Evolutionary conservation across 163 green algal species (phyloP).

Genomic region (Picocystis sp.): DNA sequence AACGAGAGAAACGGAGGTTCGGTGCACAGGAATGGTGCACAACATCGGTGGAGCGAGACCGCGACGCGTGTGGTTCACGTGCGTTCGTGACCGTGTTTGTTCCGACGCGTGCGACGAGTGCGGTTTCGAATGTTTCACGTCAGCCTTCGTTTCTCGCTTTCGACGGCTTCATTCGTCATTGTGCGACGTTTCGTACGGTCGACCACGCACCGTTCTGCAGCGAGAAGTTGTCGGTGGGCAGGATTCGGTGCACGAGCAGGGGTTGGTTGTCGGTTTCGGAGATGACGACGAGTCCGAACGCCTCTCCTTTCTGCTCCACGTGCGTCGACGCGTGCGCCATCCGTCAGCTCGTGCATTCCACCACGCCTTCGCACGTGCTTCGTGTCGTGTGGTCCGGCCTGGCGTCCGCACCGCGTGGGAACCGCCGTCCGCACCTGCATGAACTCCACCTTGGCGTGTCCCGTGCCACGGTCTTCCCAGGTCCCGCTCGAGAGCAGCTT

Average conservation of each 20-base stretch:
- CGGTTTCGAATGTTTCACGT: too few relatives aligned
- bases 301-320: neutral
- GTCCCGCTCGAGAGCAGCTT: slow-evolving; percentile 59
- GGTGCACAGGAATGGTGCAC: too few relatives aligned
- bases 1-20: too few relatives aligned
- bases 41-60: too few relatives aligned
- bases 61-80: too few relatives aligned
- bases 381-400: neutral
- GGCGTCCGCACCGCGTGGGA: neutral
- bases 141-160: too few relatives aligned
- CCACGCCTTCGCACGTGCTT: neutral
- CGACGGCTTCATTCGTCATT: too few relatives aligned
- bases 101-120: too few relatives aligned
- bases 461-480: slow-evolving; percentile 92
- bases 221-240: slow-evolving; percentile 58
- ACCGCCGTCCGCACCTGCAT: slow-evolving; percentile 45
- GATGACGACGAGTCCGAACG: slow-evolving; percentile 67
- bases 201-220: slow-evolving; percentile 47
- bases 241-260: slow-evolving; percentile 74
- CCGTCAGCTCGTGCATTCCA: neutral
- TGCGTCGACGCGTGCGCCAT: neutral
- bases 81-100: too few relatives aligned
- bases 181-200: neutral
- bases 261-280: slow-evolving; percentile 51
- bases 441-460: slow-evolving; percentile 67